phyloP scores from a whole-genome alignment of 179 eudicot genomes.

The Pouteria campechiana region DNA sequence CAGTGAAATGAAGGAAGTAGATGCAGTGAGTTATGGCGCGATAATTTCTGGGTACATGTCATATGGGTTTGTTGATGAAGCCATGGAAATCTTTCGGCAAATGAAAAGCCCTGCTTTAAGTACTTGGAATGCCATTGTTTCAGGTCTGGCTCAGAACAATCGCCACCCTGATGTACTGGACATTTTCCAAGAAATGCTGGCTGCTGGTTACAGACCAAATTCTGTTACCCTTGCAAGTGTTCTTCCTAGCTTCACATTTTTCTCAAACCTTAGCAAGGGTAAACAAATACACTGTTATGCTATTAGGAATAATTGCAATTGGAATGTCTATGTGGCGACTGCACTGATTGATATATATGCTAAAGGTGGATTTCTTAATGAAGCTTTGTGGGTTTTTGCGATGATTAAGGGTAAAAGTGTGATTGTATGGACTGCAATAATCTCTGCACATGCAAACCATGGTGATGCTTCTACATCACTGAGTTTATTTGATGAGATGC shows the following conservation, averaged over 20 bases:
- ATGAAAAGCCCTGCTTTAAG: conserved; percentile 40
- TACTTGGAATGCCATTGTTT: conserved; percentile 53
- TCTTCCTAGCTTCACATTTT: conserved; percentile 36
- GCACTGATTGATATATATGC: conserved; percentile 48
- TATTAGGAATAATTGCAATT: conserved; percentile 23
- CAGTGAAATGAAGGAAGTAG: conserved; percentile 44
- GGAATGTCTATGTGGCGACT: conserved; percentile 38
- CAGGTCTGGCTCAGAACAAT: conserved; percentile 50
- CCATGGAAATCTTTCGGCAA: conserved; percentile 31
- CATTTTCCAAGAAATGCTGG: conserved; percentile 38
- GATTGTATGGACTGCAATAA: conserved; percentile 56
- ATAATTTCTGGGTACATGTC: conserved; percentile 50
- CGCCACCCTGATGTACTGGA: conserved; percentile 21
- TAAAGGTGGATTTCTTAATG: conserved; percentile 38
- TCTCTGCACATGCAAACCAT: conserved; percentile 41
- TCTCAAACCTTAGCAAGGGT: conserved; percentile 33
- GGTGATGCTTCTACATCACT: conserved; percentile 36
- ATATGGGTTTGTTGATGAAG: conserved; percentile 54
- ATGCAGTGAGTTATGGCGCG: conserved; percentile 52
- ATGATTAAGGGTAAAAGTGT: conserved; percentile 35
- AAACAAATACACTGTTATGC: conserved; percentile 55
- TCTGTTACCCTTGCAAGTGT: conserved; percentile 49
- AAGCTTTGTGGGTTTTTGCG: conserved; percentile 38
- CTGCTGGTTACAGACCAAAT: conserved; percentile 29
- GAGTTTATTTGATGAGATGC: conserved; percentile 31